phyloP scores from a whole-genome alignment of 352 stramenopile species.

The Chrysophaeum taylorii region DNA sequence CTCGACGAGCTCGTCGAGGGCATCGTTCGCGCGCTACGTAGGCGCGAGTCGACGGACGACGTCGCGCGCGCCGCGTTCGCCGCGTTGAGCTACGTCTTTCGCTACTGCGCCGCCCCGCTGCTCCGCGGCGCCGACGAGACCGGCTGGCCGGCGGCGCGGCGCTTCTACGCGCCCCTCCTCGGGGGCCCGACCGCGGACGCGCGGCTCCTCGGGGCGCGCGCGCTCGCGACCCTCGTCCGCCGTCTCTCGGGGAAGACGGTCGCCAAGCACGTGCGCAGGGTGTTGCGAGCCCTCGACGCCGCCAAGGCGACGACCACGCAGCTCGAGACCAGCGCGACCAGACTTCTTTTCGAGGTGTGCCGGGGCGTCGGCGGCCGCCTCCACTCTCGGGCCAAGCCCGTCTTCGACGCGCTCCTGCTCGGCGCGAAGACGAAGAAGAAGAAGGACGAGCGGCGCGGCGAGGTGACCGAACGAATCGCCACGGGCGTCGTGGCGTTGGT shows the following conservation, averaged over 20 bases:
- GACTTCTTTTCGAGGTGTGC: not conserved
- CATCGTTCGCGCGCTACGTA: not conserved
- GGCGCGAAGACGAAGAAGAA: not conserved
- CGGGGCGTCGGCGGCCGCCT: not conserved
- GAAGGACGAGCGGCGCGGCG: not conserved
- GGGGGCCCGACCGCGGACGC: not conserved
- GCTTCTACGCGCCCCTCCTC: not conserved
- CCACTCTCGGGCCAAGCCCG: not conserved
- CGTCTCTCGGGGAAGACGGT: not conserved
- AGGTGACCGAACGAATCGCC: not conserved
- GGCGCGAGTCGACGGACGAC: not conserved
- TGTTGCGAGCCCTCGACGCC: not conserved
- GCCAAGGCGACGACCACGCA: not conserved
- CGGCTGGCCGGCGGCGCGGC: not conserved
- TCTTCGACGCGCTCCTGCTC: not conserved
- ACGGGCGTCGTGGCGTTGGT: too few relatives aligned
- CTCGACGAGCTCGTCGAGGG: not conserved
- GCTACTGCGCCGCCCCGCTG: not conserved
- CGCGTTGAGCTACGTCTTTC: not conserved
- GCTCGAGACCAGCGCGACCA: not conserved
- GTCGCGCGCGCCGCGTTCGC: not conserved
- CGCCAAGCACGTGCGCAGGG: not conserved
- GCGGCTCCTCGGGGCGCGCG: not conserved
- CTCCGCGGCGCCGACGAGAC: not conserved
- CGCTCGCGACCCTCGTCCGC: not conserved